A percentile compares a stretch with the other conserved stretches of the same genome.
Evolutionary conservation across 2,329 filamentous ascomycete genomes (phyloP).

Genomic region (Exophiala mesophila): DNA sequence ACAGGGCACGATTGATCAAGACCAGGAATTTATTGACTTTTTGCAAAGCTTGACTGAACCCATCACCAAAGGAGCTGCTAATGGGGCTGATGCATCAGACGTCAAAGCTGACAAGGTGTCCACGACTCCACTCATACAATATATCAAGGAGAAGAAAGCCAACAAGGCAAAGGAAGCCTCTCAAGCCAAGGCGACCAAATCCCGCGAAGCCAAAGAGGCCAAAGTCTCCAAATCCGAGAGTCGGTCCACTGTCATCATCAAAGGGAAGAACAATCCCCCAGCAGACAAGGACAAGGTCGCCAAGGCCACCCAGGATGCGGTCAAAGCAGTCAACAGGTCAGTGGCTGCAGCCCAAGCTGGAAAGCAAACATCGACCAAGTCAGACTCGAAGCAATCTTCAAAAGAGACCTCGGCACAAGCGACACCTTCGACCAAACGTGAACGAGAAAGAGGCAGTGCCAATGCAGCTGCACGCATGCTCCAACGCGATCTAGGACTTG

Average conservation of each 20-base stretch:
- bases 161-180: slow-evolving; percentile 54
- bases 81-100: slow-evolving; percentile 47
- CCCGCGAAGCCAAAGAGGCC: slow-evolving; percentile 61
- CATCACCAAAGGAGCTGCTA: slow-evolving; percentile 51
- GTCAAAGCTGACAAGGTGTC: slow-evolving; percentile 60
- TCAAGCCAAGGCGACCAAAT: slow-evolving; percentile 36
- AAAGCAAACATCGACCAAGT: slow-evolving; percentile 35
- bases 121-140: slow-evolving; percentile 85
- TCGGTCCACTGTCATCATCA: slow-evolving; percentile 33
- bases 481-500: slow-evolving; percentile 57
- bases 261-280: slow-evolving; percentile 21
- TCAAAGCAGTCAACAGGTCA: slow-evolving; percentile 52
- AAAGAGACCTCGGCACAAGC: slow-evolving; percentile 24
- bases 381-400: slow-evolving; percentile 30
- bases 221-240: slow-evolving; percentile 43
- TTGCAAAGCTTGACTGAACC: slow-evolving; percentile 79
- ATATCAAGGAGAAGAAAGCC: slow-evolving; percentile 85
- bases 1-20: slow-evolving; percentile 93
- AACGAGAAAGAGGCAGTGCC: slow-evolving; percentile 50
- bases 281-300: slow-evolving; percentile 44
- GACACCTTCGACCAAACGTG: slow-evolving; percentile 41
- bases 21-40: slow-evolving; percentile 92
- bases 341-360: slow-evolving; percentile 34
- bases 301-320: slow-evolving; percentile 58
- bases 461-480: slow-evolving; percentile 55